Evolutionary conservation across 805 yeast genomes (phyloP), one percentile per base, ranked within the genome.

Genomic region (Nakazawaea ambrosiae): DNA sequence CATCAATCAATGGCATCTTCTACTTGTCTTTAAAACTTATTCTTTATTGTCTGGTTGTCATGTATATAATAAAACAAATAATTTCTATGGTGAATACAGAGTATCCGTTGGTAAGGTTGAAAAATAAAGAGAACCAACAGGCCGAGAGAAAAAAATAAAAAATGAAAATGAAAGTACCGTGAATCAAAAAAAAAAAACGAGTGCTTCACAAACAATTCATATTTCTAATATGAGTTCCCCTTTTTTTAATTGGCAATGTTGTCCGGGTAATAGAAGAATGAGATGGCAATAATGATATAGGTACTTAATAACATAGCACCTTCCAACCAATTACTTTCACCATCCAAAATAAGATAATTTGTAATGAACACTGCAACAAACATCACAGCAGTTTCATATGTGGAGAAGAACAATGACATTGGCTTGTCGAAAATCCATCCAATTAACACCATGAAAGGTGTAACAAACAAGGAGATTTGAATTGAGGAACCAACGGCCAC

Each of bases 401-500:
- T 82, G 43, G 92, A 81, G 63, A 92, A 92, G 60, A 80, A 84
- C 48, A 92, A 65, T 11, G 90, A 75, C 97, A 92, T 90, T 49
- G 96, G 96, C 43, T 83, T 84, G 53, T 81, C 88, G 46, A 85
- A 73, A 37, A 63, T 55, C 98, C 97, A 92, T n/a, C 98, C 98
- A 30, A 85, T 66, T 24, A 92, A 67, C 6, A 92, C 98, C 75
- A 92, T 73, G 63, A 89, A 84, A 22, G 98, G 98, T 12, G 97
- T 89, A 31, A 92, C 88, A 63, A 92, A 90, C 40, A 92, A 63
- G 2, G 98, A 95, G 51, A 92, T 89, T 61, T 92, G 98, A 59
- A 92, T 73, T 3, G 96, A 87, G 1, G 95, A 84, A 16, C 98
- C 98, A 43, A 92, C 80, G 2, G 98, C 97, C 33, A 92, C 97